Base-by-base conservation (phyloP, 164 flowering plant genomes). In the Dillenia suffruticosa region DNA sequence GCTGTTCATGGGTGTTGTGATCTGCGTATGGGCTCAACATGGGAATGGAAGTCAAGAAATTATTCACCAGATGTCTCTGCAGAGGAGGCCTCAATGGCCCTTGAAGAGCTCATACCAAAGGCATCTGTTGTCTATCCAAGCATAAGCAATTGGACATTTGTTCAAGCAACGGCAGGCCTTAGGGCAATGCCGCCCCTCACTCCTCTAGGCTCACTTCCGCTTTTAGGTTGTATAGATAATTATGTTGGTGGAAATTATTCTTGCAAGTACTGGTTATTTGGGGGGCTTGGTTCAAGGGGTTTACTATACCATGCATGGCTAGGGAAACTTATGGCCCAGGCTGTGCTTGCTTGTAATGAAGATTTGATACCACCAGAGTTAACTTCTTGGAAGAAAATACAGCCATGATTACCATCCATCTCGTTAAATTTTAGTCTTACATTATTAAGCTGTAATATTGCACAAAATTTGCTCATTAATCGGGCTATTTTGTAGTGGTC, bases 151-250 rank as follows among this genome's bases (percentile, higher is more conserved):
- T 94, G 97, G 99, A 61, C 48, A n/a, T 69, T 81, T 19, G 65
- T 66, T 3, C 80, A 73, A 56, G 96, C 96, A 55, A 78, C 72
- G 59, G 96, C 87, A 40, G 97, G 96, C 11, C 69, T 95, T 64
- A 88, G 99, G 73, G 96, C 93, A 69, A 86, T 94, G 96, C 97
- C 97, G 22, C 99, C 96, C 2, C 77, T 86, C 64, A 86, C 96
- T 61, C 62, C 80, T 16, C 59, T 74, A 51, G 99, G 99, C 57
- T 91, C 99, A 17, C 73, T 85, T 63, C 99, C 97, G 0, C 83
- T 91, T 52, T 52, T 91, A 71, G 99, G 99, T 58, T 75, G 84
- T 49, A 62, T 95, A 1, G 78, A 95, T 66, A 72, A 88, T 62
- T 58, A 77, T 7, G 48, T 91, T 5, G 72, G 75, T 48, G 68